phyloP scores from a whole-genome alignment of 2,329 filamentous ascomycete species.

The Ilyonectria sp. region DNA sequence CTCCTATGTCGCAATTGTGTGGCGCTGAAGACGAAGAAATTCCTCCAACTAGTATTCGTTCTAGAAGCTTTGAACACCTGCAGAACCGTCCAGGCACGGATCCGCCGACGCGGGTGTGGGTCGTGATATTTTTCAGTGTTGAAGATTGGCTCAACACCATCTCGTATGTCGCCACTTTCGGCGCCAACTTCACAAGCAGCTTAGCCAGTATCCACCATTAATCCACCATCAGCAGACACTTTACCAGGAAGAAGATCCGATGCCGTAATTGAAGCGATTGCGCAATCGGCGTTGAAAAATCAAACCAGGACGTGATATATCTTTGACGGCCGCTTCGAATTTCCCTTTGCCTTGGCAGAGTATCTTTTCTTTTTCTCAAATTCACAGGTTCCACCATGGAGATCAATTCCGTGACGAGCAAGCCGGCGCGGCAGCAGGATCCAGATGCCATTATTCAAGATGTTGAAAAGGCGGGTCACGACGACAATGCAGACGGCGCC shows the following conservation, averaged over 20 bases:
- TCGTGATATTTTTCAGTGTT: background rate
- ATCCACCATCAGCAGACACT: conserved; percentile 21
- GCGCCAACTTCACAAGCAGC: conserved; percentile 3
- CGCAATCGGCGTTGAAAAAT: conserved; percentile 28
- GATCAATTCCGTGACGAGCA: background rate
- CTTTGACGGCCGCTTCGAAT: background rate
- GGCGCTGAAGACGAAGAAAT: background rate
- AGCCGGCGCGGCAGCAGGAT: conserved; percentile 10
- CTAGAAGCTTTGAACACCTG: background rate
- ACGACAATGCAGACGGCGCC: background rate
- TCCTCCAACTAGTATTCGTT: background rate
- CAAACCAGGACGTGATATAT: background rate
- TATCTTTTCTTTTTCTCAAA: background rate
- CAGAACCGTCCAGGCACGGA: background rate
- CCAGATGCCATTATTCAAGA: conserved; percentile 23
- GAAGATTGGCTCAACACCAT: background rate
- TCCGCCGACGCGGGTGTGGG: background rate
- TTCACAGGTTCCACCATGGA: conserved; percentile 6
- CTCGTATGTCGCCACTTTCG: background rate
- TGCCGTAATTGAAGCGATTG: conserved; percentile 14
- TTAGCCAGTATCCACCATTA: background rate
- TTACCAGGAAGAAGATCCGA: conserved; percentile 5
- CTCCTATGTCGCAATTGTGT: background rate
- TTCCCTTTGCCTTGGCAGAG: background rate
- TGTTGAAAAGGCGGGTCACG: conserved; percentile 11